Conservation (phyloP, 768 basidiomycete species). For the Rhodotorula toruloides region DNA sequence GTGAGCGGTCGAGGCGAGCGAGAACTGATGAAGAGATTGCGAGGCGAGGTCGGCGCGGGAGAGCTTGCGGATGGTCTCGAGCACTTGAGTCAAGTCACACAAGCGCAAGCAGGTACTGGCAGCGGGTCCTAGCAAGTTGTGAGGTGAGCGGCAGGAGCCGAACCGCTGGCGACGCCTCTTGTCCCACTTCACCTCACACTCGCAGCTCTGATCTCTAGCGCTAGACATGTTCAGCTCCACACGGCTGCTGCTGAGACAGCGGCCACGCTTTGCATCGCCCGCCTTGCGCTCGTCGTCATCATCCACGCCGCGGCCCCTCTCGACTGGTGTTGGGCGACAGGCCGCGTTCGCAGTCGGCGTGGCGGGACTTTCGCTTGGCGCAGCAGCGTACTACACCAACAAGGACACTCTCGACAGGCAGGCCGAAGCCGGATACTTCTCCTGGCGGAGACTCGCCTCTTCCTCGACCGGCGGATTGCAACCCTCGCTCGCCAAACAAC, state of each 20-base stretch:
- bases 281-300: neutral
- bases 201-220: too few species aligned
- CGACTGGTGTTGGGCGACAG: neutral
- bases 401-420: conserved; percentile 9
- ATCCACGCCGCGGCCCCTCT: neutral
- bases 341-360: conserved; percentile 12
- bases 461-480: neutral
- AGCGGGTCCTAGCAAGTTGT: neutral
- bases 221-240: too few species aligned
- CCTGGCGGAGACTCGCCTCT: neutral
- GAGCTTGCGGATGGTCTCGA: too few species aligned
- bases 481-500: conserved; percentile 5
- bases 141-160: neutral
- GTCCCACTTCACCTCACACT: too few species aligned
- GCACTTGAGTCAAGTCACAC: too few species aligned
- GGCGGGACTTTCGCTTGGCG: conserved; percentile 1
- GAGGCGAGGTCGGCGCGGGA: too few species aligned
- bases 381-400: conserved; percentile 24
- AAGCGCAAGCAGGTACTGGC: too few species aligned
- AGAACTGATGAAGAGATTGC: too few species aligned
- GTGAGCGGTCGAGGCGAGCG: neutral
- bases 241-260: too few species aligned
- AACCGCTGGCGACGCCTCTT: too few species aligned
- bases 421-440: neutral
- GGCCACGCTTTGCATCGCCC: too few species aligned